Base-by-base conservation (phyloP, 1,284 basidiomycete genomes). In the Puccinia hordei region DNA sequence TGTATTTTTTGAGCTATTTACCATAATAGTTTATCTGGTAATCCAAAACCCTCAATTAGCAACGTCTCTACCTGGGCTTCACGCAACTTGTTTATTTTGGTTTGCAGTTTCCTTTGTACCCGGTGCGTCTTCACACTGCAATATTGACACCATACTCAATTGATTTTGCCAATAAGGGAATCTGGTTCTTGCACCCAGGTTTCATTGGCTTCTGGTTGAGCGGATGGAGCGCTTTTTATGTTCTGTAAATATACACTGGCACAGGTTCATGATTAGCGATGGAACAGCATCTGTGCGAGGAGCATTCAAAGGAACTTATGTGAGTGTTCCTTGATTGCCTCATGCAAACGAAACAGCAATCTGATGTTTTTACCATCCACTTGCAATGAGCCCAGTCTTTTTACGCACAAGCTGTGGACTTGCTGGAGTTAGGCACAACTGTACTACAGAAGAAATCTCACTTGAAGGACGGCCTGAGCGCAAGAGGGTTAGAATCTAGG, bases 121-220 rank as follows among this genome's bases (percentile, higher is more conserved):
- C 17, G 59, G 57, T 59, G 57, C 57, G 24, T 33, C 15, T 30
- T 15, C 12, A 61, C 59, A 27, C 24, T 9, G 4, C 4, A 59
- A 27, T 24, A 27, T 59, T 27, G 24, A 59, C 13, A 27, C 55
- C 13, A 59, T 4, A 13, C 5, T n/a, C 15, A 10, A 24, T 12
- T 10, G 10, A 33, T 61, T 30, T 17, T 17, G 1, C 59, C 17
- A 27, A 59, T 59, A 24, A 1, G 1, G 6, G 30, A 35, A 30
- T 61, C 30, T 19, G 59, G 30, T 19, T 9, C 30, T 30, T 19
- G 27, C 17, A 6, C 2, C 15, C 13, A 68, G 65, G 65, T n/a
- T 68, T 68, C 65, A 68, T 68, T 12, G 65, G 65, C 44, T 68
- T 68, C 13, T 68, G 65, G 65, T 24, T 35, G 22, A 68, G 65